Evolutionary conservation across 768 basidiomycete genomes (phyloP).

Genomic region (Tubosaeta sp.): DNA sequence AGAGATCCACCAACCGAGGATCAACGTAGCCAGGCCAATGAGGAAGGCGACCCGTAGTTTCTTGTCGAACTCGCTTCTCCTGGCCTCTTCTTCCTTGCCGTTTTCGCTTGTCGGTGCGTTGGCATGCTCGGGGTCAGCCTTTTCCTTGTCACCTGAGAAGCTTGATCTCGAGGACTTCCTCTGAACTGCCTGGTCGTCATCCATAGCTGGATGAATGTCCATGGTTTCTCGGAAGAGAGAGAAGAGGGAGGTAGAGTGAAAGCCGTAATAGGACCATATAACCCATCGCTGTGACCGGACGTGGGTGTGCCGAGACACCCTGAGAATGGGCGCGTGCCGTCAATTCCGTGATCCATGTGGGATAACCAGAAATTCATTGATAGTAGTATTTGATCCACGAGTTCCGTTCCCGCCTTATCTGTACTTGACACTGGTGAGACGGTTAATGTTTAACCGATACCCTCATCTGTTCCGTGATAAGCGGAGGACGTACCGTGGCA

Average conservation of each 20-base stretch:
- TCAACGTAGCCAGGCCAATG: slow-evolving; percentile 48
- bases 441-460: too few relatives aligned
- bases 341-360: not conserved
- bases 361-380: not conserved
- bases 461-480: too few relatives aligned
- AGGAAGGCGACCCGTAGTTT: slow-evolving; percentile 45
- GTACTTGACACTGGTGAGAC: too few relatives aligned
- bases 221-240: slow-evolving; percentile 11
- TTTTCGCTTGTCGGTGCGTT: slow-evolving; percentile 2
- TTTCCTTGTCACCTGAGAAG: slow-evolving; percentile 11
- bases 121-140: slow-evolving; percentile 18
- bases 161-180: slow-evolving; percentile 17
- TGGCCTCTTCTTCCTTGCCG: slow-evolving; percentile 5
- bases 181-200: slow-evolving; percentile 9
- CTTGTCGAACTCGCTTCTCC: slow-evolving; percentile 6
- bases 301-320: not conserved
- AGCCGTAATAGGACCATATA: slow-evolving; percentile 6
- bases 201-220: slow-evolving; percentile 6
- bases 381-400: not conserved
- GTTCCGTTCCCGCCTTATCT: not conserved
- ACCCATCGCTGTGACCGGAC: not conserved
- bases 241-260: not conserved
- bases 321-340: not conserved
- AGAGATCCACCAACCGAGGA: slow-evolving; percentile 86
- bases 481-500: too few relatives aligned